Conservation (phyloP, 306 rosid species). For the Malus fusca region DNA sequence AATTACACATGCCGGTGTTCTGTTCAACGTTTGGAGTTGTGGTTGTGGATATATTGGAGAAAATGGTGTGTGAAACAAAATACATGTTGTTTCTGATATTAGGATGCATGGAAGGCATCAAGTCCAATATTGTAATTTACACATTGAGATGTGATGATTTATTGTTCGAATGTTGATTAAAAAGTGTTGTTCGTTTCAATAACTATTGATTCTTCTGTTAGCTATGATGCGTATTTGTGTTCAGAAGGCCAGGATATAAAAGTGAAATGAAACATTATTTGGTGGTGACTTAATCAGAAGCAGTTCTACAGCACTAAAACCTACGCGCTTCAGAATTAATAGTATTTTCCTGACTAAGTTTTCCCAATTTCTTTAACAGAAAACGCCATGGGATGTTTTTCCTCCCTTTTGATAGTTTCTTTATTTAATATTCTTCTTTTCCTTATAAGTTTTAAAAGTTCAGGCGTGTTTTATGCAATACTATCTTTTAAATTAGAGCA, state of each 20-base stretch:
- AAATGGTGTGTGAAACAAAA: neutral
- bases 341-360: neutral
- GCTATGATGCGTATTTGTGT: neutral
- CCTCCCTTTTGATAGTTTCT: neutral
- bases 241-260: neutral
- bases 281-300: neutral
- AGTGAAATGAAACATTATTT: neutral
- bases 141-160: neutral
- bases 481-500: neutral
- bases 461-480: neutral
- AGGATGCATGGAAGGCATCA: neutral
- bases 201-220: neutral
- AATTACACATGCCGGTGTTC: slow-evolving; percentile 1
- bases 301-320: neutral
- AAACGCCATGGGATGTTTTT: neutral
- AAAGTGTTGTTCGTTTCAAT: neutral
- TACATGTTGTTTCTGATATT: neutral
- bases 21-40: neutral
- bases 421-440: neutral
- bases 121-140: neutral
- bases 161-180: neutral
- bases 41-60: neutral
- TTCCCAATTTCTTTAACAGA: neutral
- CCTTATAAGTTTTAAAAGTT: neutral
- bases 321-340: neutral